phyloP scores from a whole-genome alignment of 371 early-diverging fungal genomes.

The Funneliformis caledonium region DNA sequence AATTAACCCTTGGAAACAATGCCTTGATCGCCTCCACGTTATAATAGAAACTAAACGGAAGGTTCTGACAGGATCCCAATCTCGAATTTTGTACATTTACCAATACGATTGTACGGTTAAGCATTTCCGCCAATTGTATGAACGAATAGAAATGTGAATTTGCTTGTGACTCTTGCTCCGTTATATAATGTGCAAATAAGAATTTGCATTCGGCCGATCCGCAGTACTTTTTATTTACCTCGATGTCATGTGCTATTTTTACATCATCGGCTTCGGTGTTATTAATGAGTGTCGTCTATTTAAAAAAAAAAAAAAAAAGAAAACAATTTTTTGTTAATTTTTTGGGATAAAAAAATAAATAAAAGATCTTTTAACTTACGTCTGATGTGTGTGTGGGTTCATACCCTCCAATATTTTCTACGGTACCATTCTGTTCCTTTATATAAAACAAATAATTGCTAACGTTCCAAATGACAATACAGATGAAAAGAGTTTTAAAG shows the following conservation, averaged over 20 bases:
- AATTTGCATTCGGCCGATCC: conserved; percentile 15
- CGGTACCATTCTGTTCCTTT: too few species aligned
- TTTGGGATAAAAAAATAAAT: too few species aligned
- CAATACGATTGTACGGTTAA: conserved; percentile 37
- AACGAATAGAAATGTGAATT: conserved; percentile 25
- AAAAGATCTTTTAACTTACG: too few species aligned
- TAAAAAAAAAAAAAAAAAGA: too few species aligned
- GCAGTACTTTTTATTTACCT: conserved; percentile 39
- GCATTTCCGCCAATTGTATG: neutral
- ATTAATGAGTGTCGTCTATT: too few species aligned
- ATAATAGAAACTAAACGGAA: conserved; percentile 40
- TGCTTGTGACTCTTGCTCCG: conserved; percentile 41
- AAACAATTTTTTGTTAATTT: too few species aligned
- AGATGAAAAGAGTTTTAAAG: too few species aligned
- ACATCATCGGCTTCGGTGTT: too few species aligned
- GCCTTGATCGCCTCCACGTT: conserved; percentile 3
- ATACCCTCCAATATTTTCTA: too few species aligned
- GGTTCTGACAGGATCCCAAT: conserved; percentile 19
- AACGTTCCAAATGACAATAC: too few species aligned
- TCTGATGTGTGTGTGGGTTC: too few species aligned
- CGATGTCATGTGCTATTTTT: neutral
- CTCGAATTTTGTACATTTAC: conserved; percentile 29
- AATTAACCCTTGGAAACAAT: neutral
- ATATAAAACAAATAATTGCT: too few species aligned
- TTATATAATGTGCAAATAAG: conserved; percentile 28